Conservation (phyloP, 1,139 yeast species). For the Pichia sp. region DNA sequence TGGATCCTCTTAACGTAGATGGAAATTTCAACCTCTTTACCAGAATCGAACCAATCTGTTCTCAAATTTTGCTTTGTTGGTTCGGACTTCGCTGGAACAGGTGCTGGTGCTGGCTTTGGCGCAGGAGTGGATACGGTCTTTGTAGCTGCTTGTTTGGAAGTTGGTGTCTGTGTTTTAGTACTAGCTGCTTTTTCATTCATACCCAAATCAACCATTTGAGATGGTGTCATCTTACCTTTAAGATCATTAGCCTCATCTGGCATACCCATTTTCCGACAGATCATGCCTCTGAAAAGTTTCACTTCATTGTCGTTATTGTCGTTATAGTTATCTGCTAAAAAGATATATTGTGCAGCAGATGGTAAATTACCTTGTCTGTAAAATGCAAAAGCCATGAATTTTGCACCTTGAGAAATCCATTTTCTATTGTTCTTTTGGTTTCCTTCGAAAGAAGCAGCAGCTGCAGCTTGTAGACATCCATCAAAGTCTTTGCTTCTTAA, state of each 20-base stretch:
- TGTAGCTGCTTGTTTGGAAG: too few relatives aligned
- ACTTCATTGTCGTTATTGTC: conserved; percentile 41
- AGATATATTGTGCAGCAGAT: conserved; percentile 49
- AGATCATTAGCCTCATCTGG: conserved; percentile 5
- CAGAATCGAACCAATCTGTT: conserved; percentile 80
- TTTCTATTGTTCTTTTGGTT: conserved; percentile 47
- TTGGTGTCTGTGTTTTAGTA: too few relatives aligned
- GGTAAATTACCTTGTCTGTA: conserved; percentile 41
- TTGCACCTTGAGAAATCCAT: conserved; percentile 57
- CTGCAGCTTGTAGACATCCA: conserved; percentile 51
- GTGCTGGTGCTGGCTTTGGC: too few relatives aligned
- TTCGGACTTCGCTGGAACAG: not conserved
- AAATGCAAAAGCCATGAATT: conserved; percentile 53
- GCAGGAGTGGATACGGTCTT: too few relatives aligned
- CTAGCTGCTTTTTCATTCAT: too few relatives aligned
- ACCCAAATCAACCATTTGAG: too few relatives aligned
- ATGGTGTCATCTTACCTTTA: too few relatives aligned
- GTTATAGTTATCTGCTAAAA: conserved; percentile 45
- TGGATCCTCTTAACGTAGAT: conserved; percentile 60
- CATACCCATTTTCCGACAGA: conserved; percentile 35
- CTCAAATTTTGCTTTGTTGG: conserved; percentile 41
- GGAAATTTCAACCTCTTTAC: conserved; percentile 57
- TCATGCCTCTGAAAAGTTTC: conserved; percentile 51
- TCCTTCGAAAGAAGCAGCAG: conserved; percentile 56
- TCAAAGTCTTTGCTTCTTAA: conserved; percentile 52